Evolutionary conservation across 2,329 filamentous ascomycete genomes (phyloP).

Genomic region (Penicillium brasilianum): DNA sequence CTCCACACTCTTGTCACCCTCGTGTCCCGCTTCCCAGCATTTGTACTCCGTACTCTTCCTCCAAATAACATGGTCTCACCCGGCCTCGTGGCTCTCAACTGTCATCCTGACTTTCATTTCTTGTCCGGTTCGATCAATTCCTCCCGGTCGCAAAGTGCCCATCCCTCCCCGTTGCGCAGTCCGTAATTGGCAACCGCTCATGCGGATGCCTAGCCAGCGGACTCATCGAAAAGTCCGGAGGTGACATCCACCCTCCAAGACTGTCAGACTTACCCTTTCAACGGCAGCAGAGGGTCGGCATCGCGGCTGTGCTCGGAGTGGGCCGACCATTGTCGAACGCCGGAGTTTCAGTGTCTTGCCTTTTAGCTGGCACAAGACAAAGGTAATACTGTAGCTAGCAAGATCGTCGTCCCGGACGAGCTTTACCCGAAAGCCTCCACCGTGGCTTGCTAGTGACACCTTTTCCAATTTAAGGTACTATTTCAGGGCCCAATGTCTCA

Average conservation of each 20-base stretch:
- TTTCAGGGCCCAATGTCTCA: neutral
- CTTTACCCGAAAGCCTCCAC: slow-evolving; percentile 2
- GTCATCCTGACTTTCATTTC: neutral
- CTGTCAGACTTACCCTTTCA: neutral
- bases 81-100: neutral
- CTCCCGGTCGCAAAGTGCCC: neutral
- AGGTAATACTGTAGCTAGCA: neutral
- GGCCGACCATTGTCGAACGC: neutral
- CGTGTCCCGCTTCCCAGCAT: too few species aligned
- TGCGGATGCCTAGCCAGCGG: neutral
- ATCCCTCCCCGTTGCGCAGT: neutral
- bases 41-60: too few species aligned
- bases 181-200: neutral
- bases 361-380: neutral
- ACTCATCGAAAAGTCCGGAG: neutral
- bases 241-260: neutral
- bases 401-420: neutral
- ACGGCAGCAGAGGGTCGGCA: neutral
- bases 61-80: neutral
- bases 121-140: neutral
- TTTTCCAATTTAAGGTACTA: neutral
- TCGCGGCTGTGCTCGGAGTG: slow-evolving; percentile 2
- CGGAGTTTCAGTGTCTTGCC: neutral
- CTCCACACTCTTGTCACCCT: too few species aligned
- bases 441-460: neutral